Evolutionary conservation across 2,329 filamentous ascomycete species (phyloP), one percentile per base, ranked within the genome.

Genomic region (Cercospora sesami): DNA sequence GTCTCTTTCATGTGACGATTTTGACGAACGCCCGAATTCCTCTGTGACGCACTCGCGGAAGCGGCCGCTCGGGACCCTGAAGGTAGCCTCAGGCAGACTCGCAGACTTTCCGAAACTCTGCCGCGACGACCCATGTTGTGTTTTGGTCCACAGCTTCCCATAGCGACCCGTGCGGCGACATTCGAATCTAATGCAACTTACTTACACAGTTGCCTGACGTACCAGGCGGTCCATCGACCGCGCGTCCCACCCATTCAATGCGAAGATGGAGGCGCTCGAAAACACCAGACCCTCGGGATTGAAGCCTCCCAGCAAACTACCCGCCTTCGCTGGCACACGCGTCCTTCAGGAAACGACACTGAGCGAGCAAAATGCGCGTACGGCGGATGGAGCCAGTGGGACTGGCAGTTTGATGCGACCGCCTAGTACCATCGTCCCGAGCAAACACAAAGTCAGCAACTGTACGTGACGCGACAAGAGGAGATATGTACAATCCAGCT

Each of bases 371-470:
- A 90, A 90, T 75, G 79, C 82, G 72, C 84, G 86, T 63, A 79
- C 79, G 18, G 74, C 61, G 63, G 59, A 71, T 63, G 73, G 64
- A 60, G 59, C 36, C 58, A 51, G 16, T 48, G 55, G 60, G 28
- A 42, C 12, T 16, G 63, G 64, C 45, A 33, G 64, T 45, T 58
- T 31, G 39, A 65, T 62, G 62, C 66, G 64, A 36, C 69, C 70
- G 57, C 72, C 69, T 33, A 31, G 60, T 48, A 64, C 59, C 53
- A 66, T 66, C 57, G 39, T 68, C 12, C 63, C 71, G 21, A 66
- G 78, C 66, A 87, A 87, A 72, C 82, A 86, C 72, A 86, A 85
- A 76, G 83, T 83, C 63, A 81, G 81, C 45, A 82, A 82, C 68
- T 78, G 84, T 84, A 80, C 55, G 67, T 68, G 60, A 60, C 26